A percentile compares a stretch with the other conserved stretches of the same genome.
phyloP scores from a whole-genome alignment of 305 asterid genomes.

The Fraxinus ornus region DNA sequence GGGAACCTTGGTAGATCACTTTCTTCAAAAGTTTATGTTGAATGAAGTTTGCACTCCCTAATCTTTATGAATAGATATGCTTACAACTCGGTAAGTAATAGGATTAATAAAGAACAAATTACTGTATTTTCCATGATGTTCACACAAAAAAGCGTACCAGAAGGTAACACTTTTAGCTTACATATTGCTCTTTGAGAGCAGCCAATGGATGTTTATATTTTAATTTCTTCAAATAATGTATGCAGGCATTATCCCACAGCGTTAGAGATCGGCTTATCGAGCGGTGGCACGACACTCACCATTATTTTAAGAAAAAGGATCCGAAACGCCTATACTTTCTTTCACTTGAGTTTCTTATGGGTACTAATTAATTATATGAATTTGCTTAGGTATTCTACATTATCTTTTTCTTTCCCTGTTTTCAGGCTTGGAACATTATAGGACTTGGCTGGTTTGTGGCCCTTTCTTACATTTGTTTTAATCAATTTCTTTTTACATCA shows the following conservation, averaged over 20 bases:
- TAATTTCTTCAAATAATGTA: background rate
- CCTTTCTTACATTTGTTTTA: background rate
- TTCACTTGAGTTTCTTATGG: constrained; percentile 57
- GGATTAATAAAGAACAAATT: background rate
- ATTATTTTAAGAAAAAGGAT: constrained; percentile 37
- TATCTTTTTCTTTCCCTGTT: background rate
- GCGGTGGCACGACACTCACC: constrained; percentile 59
- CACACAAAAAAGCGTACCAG: background rate
- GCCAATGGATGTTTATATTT: background rate
- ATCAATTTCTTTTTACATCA: background rate
- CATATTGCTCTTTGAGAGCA: background rate
- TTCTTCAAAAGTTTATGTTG: background rate
- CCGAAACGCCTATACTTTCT: constrained; percentile 51
- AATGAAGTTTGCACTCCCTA: background rate
- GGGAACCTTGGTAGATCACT: background rate
- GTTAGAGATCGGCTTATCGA: constrained; percentile 50
- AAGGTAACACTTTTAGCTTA: background rate
- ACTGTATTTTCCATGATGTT: background rate
- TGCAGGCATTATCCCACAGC: constrained; percentile 51
- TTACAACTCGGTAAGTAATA: background rate
- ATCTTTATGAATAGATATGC: background rate
- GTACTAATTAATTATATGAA: constrained; percentile 24
- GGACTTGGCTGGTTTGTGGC: background rate
- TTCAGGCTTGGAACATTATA: background rate
- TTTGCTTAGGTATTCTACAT: background rate